phyloP scores from a whole-genome alignment of 495 filamentous ascomycete genomes.

The Apodospora peruviana region DNA sequence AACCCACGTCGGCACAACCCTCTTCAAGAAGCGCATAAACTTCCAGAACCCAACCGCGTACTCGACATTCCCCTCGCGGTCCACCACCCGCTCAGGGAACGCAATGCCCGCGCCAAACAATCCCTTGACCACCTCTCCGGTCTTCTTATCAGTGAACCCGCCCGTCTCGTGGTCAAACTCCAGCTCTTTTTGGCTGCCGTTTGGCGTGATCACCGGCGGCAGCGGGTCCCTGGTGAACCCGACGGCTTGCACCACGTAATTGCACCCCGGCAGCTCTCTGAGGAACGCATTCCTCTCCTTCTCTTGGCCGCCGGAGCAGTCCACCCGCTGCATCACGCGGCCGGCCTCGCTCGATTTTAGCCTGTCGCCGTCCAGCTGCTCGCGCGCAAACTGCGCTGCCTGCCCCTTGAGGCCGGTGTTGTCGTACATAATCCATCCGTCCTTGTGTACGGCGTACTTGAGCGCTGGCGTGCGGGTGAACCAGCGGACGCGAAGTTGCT shows the following conservation, averaged over 20 bases:
- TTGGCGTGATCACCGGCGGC: background rate
- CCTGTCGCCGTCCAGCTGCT: conserved; percentile 26
- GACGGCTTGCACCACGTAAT: conserved; percentile 13
- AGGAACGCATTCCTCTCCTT: background rate
- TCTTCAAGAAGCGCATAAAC: conserved; percentile 19
- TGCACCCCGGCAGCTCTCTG: conserved; percentile 6
- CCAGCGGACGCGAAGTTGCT: conserved; percentile 28
- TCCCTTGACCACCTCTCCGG: conserved; percentile 1
- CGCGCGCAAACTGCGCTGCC: conserved; percentile 17
- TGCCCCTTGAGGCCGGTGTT: conserved; percentile 32
- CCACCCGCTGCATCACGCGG: conserved; percentile 36
- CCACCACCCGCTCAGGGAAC: conserved; percentile 14
- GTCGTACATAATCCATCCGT: conserved; percentile 20
- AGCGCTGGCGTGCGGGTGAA: conserved; percentile 17
- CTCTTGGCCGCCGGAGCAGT: conserved; percentile 2
- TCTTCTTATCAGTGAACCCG: background rate
- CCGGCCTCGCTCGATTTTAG: conserved; percentile 41
- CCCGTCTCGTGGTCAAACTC: conserved; percentile 10
- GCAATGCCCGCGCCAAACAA: conserved; percentile 22
- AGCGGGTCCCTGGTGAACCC: conserved; percentile 7
- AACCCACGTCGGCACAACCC: conserved; percentile 16
- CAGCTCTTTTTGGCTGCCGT: background rate
- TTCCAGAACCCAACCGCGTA: conserved; percentile 17
- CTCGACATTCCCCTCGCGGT: conserved; percentile 5
- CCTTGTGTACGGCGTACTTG: conserved; percentile 10